Percentiles rank a stretch among this genome's conserved stretches.
phyloP scores from a whole-genome alignment of 1,284 basidiomycete species.

The Schizophyllum amplum region DNA sequence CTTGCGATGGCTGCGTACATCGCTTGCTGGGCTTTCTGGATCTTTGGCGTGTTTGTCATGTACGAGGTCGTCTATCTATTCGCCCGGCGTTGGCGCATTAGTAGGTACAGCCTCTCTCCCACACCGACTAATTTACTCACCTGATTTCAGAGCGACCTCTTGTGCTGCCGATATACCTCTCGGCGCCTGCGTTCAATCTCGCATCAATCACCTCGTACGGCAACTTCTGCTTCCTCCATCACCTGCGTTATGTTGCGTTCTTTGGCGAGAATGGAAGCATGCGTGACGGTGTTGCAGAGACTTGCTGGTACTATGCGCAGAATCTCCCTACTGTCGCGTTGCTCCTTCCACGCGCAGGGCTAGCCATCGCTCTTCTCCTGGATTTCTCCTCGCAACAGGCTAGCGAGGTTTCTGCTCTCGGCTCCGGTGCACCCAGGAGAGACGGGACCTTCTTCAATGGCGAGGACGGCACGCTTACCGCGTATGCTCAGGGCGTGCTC shows the following conservation, averaged over 20 bases:
- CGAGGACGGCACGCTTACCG: conserved; percentile 55
- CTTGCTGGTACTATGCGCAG: conserved; percentile 72
- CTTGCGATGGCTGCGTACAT: conserved; percentile 72
- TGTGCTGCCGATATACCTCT: conserved; percentile 76
- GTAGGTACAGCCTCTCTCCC: conserved; percentile 40
- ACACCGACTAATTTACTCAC: background rate
- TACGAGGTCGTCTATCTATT: conserved; percentile 80
- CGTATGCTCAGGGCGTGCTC: conserved; percentile 67
- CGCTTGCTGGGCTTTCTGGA: conserved; percentile 69
- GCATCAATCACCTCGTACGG: conserved; percentile 71
- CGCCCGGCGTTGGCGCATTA: conserved; percentile 71
- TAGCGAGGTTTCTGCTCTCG: conserved; percentile 36
- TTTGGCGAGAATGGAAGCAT: conserved; percentile 44
- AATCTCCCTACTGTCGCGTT: conserved; percentile 70
- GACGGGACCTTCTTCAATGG: conserved; percentile 68
- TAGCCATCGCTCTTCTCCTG: conserved; percentile 62
- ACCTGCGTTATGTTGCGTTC: conserved; percentile 66
- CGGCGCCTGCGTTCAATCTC: conserved; percentile 65
- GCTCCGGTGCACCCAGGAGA: conserved; percentile 40
- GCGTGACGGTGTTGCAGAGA: conserved; percentile 67
- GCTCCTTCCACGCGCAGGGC: conserved; percentile 71
- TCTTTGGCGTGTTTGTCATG: conserved; percentile 66
- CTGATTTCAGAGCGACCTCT: conserved; percentile 59
- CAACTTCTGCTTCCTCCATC: conserved; percentile 75
- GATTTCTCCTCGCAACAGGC: conserved; percentile 48